phyloP scores from a whole-genome alignment of 2,329 filamentous ascomycete species.

The Capronia epimyces region DNA sequence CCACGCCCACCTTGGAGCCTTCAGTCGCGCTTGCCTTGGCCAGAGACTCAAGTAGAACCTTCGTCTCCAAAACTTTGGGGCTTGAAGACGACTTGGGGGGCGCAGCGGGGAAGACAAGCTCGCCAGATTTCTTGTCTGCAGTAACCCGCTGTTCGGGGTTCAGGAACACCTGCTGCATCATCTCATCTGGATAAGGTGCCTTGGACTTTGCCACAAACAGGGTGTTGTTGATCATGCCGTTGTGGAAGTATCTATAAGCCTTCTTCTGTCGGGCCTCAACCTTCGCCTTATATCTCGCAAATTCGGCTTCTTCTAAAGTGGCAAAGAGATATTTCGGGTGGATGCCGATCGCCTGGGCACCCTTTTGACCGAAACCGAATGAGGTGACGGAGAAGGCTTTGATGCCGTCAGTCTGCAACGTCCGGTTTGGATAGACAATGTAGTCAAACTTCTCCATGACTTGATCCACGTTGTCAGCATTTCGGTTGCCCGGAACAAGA shows the following conservation, averaged over 20 bases:
- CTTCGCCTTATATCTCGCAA: conserved; percentile 75
- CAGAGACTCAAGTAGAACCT: conserved; percentile 70
- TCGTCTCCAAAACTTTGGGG: conserved; percentile 58
- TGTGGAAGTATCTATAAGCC: conserved; percentile 97
- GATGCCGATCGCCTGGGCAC: conserved; percentile 92
- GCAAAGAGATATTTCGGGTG: conserved; percentile 95
- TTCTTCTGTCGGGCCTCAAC: conserved; percentile 95
- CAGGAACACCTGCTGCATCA: conserved; percentile 81
- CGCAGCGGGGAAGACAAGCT: conserved; percentile 66
- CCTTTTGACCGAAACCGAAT: conserved; percentile 99
- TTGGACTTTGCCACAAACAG: conserved; percentile 94
- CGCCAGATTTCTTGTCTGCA: conserved; percentile 77
- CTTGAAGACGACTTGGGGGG: conserved; percentile 60
- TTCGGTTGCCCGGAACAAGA: conserved; percentile 92
- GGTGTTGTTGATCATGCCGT: conserved; percentile 94
- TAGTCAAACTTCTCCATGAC: conserved; percentile 97
- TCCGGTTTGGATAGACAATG: conserved; percentile 92
- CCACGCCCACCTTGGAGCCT: conserved; percentile 81
- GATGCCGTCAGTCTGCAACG: conserved; percentile 93
- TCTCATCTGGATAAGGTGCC: conserved; percentile 81
- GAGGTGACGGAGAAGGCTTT: conserved; percentile 99
- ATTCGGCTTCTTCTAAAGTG: conserved; percentile 81
- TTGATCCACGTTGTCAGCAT: conserved; percentile 94
- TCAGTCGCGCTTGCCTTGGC: conserved; percentile 58
- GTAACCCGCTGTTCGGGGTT: conserved; percentile 87